Base-by-base conservation (phyloP, 345 rosid genomes). In the Viola odorata region DNA sequence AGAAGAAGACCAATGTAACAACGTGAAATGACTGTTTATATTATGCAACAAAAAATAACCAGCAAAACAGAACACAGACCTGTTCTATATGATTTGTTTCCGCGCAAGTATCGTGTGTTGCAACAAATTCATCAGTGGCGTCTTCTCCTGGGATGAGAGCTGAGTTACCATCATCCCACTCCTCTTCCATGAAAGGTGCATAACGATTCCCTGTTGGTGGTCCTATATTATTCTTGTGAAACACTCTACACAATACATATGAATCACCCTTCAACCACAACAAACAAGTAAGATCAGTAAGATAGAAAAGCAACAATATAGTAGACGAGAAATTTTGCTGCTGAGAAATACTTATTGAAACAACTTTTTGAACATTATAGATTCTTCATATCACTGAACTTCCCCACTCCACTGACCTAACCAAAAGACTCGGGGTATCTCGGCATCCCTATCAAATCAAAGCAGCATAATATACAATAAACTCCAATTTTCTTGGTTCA, bases 141-240 rank as follows among this genome's bases (percentile, higher is more conserved):
- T 77, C 89, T 41, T 75, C 80, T 58, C 96, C 88, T 3, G 92
- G 96, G 62, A 84, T 50, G 50, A 86, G 60, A 69, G 81, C 70
- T 56, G 68, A 61, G 57, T 48, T 62, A 56, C 60, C 81, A 78
- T 86, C 91, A 65, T 81, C 78, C 91, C 92, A 86, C 75, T 89
- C 92, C 62, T 83, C 96, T 69, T 89, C 92, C 41, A 81, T 15
- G 56, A 86, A 89, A 1, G 91, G 92, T 0, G 96, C 96, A 76
- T 89, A 86, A 40, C 90, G 80, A 55, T 81, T 84, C 63, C 87
- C 96, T 55, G 77, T 87, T 23, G 96, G 98, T 41, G 98, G 96
- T 61, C 98, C 98, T 60, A 89, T 84, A 68, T 85, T 84, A 63
- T 83, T 82, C 89, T 92, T 92, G 73, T 81, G 91, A 62, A 92